Evolutionary conservation across 2,329 filamentous ascomycete genomes (phyloP), one percentile per base, ranked within the genome.

Genomic region (Ambrosiella cleistominuta): DNA sequence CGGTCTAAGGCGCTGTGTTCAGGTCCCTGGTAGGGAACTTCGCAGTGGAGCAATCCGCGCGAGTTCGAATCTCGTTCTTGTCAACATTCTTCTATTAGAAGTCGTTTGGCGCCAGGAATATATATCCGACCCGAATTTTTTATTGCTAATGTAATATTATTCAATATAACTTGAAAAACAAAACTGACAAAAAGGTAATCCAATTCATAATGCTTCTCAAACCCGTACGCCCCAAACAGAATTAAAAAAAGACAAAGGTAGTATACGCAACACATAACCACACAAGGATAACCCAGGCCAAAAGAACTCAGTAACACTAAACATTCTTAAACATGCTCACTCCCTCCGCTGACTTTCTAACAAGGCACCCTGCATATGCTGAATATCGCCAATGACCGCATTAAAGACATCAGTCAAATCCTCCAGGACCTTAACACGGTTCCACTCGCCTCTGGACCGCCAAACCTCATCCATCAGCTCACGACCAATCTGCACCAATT

Each of bases 401-500:
- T 94, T 90, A 68, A 95, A 95, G 3, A 86, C 80, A 13, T 77
- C 74, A 47, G 74, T 74, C 42, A 94, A 76, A 42, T 75, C 72
- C 51, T 72, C 72, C 12, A 83, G 75, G 12, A 95, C 89, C 64
- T 77, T 76, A 64, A 82, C 83, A 49, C 93, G 81, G 70, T 98
- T 93, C 80, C 87, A 93, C 65, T 94, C 83, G 53, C 81, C 77
- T 54, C 89, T 79, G 61, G 78, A 79, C 61, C 76, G 77, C 93
- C 93, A 98, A 50, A 97, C 79, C 62, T 83, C 81, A 61, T 91
- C 86, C 91, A 97, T 97, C 62, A 97, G 74, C 63, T 85, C 82
- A 7, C 89, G 84, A 68, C 90, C 90, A 67, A 96, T 83, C 70
- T 97, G 91, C 73, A 97, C 91, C 17, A 98, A 74, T 69, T 98